Evolutionary conservation across 352 stramenopile species (phyloP).

Genomic region (Phytophthora idaei): DNA sequence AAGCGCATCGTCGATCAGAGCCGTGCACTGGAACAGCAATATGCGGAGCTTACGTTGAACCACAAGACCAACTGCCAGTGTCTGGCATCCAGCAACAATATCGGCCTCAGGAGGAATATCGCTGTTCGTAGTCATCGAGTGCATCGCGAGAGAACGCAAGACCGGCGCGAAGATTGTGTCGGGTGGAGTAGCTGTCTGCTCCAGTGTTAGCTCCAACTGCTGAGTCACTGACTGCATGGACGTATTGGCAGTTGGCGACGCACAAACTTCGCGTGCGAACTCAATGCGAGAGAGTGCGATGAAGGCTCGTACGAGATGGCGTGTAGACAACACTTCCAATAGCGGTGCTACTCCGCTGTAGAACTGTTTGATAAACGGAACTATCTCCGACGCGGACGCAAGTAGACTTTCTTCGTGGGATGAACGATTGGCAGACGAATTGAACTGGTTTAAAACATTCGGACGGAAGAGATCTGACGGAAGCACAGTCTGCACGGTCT

Average conservation of each 20-base stretch:
- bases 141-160: slow-evolving; percentile 28
- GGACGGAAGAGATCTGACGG: slow-evolving; percentile 33
- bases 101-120: slow-evolving; percentile 38
- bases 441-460: slow-evolving; percentile 13
- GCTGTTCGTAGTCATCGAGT: slow-evolving; percentile 12
- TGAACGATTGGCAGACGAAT: not conserved
- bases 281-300: slow-evolving; percentile 46
- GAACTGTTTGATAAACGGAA: slow-evolving; percentile 38
- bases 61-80: slow-evolving; percentile 48
- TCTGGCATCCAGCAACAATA: slow-evolving; percentile 44
- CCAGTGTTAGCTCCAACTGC: slow-evolving; percentile 44
- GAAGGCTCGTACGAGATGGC: slow-evolving; percentile 30
- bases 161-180: slow-evolving; percentile 44
- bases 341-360: slow-evolving; percentile 31
- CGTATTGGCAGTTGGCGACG: slow-evolving; percentile 32
- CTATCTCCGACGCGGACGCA: slow-evolving; percentile 13
- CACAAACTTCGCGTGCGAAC: slow-evolving; percentile 54
- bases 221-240: slow-evolving; percentile 52
- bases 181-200: slow-evolving; percentile 25
- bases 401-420: slow-evolving; percentile 13
- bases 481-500: slow-evolving; percentile 38
- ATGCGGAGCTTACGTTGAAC: slow-evolving; percentile 60
- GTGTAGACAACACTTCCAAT: slow-evolving; percentile 19
- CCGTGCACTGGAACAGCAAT: slow-evolving; percentile 45
- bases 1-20: slow-evolving; percentile 48